Base-by-base conservation (phyloP, 129 eudicot species). In the Kitagawia praeruptora region DNA sequence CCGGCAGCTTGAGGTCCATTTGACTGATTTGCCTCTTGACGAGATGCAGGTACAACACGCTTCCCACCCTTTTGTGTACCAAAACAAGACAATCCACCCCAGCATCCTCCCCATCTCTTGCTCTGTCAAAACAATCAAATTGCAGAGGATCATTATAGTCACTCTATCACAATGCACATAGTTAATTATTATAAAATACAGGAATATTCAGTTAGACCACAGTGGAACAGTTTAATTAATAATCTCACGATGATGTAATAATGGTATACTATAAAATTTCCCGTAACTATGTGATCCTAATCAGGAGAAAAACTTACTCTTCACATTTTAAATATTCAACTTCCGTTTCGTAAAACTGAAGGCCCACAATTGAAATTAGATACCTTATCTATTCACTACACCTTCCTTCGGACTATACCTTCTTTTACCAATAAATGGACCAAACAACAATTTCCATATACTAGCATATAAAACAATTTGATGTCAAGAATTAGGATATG, bases 41-140 rank as follows among this genome's bases (percentile, higher is more conserved):
- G 98, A 38, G 96, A 84, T 76, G 98, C 90, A 42, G 98, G 98
- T 2, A 87, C 98, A 25, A 94, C 91, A 39, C 99, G 97, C 81
- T 89, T 95, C 49, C 96, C 94, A 34, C 99, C 97, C 85, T 92
- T 95, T 83, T 90, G 97, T 42, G 84, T 85, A 72, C 99, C 88
- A 42, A 95, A 92, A 78, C 99, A 95, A 14, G 99, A 85, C 74
- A 95, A 77, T 82, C 94, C 94, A 64, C 84, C 88, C 85, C 83
- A 89, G 80, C 98, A 95, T 70, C 96, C 92, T 78, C 91, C 90
- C 99, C 99, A 95, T 81, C 93, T 82, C 83, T 95, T 95, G 40
- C 93, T 85, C 99, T 95, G 96, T 79, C 87, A 85, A 82, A 61
- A 34, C 63, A 80, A 13, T 46, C 77, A n/a, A 46, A 27, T 16